phyloP scores from a whole-genome alignment of 148 eudicot genomes.

The Camellia granthamiana region DNA sequence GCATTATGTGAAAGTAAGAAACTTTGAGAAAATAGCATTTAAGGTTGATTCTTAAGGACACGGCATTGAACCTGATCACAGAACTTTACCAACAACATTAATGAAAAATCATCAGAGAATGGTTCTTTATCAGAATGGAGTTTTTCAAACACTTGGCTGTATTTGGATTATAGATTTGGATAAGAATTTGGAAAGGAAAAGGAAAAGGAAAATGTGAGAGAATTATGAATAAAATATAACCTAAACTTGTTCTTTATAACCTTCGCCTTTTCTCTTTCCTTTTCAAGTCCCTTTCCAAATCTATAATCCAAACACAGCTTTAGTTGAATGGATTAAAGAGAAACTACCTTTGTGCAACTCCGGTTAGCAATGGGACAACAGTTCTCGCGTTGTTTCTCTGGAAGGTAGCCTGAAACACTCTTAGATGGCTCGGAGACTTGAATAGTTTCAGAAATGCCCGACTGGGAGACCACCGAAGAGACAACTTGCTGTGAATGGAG shows the following conservation, averaged over 20 bases:
- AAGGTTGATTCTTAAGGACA: background rate
- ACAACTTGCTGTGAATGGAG: slow-evolving; percentile 7
- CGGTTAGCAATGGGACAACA: slow-evolving; percentile 7
- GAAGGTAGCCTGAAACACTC: background rate
- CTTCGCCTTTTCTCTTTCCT: no score
- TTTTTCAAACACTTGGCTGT: background rate
- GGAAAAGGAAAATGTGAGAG: no score
- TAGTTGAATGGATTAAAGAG: background rate
- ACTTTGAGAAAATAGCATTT: background rate
- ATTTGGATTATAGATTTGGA: no score
- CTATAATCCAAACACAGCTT: background rate
- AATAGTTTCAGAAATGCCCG: background rate
- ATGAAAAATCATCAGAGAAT: background rate
- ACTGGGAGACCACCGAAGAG: background rate
- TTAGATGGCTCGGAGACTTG: slow-evolving; percentile 1
- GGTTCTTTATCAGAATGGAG: background rate
- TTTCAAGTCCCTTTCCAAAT: no score
- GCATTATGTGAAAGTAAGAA: background rate
- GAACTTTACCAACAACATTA: background rate
- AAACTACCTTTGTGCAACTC: slow-evolving; percentile 22
- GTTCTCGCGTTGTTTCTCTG: slow-evolving; percentile 6
- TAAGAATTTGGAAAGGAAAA: no score
- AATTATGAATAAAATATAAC: no score
- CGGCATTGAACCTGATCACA: background rate
- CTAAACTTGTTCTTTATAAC: no score